Evolutionary conservation across 1,284 basidiomycete genomes (phyloP), one percentile per base, ranked within the genome.

Genomic region (Microbotryomycetes sp.): DNA sequence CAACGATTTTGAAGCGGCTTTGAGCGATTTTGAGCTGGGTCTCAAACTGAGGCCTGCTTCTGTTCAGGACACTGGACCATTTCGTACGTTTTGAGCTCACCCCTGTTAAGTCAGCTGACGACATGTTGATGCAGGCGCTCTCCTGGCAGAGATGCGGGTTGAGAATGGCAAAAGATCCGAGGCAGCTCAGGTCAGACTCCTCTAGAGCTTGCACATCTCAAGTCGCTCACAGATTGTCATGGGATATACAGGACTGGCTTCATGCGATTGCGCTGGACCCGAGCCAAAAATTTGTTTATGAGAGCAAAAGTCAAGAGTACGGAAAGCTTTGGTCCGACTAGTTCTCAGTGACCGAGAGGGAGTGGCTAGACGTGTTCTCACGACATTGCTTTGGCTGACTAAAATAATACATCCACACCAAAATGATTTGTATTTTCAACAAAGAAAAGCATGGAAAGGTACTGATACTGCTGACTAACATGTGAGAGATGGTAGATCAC

Each of bases 1-100:
- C 32, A 52, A 63, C 7, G 63, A 64, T n/a, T 30, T 36, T 9
- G 52, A 54, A 15, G 26, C 46, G 16, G 65, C 65, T 5, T 54
- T 67, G 0, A 29, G 32, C 23, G 65, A 62, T 48, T 54, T 64
- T 22, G 54, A 56, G 3, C 29, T 32, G 14, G 63, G 50, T 0
- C 26, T 62, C 7, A 55, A 52, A 1, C 49, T 67, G 15, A 36
- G 60, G 0, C 63, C 63, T 1, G 0, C 45, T 2, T 15, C 31
- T 16, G 57, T 64, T 1, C n/a, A 42, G 12, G 65, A 67, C 16
- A 47, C 48, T 7, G 48, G 47, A 16, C 22, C 26, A 5, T 48
- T 56, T 31, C 4, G 26, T 66, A 3, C 47, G 53, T 1, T 60
- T 52, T 30, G 55, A 55, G 2, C 46, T 64, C 14, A 42, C 19